Conservation (phyloP, 441 rosid species). For the Cnidoscolus chayamansa region DNA sequence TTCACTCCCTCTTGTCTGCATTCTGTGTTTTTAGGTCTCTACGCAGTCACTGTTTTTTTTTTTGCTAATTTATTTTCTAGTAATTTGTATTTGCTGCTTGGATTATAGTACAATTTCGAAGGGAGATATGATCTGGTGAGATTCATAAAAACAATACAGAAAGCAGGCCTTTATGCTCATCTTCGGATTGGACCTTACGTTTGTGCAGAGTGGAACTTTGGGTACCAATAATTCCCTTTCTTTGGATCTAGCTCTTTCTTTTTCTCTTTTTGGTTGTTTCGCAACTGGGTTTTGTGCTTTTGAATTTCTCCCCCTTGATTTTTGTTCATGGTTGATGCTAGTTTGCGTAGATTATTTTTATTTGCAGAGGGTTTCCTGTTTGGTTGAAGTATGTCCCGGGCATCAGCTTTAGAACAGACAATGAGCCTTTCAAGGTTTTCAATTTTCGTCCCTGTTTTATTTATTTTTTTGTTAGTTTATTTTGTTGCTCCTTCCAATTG, state of each 20-base stretch:
- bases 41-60: not conserved
- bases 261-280: not conserved
- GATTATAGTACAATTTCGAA: conserved; percentile 56
- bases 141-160: conserved; percentile 59
- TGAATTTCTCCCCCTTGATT: not conserved
- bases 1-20: not conserved
- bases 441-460: not conserved
- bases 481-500: not conserved
- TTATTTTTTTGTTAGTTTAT: not conserved
- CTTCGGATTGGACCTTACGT: conserved; percentile 86
- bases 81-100: not conserved
- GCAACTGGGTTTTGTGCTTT: not conserved
- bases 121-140: conserved; percentile 78
- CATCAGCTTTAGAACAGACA: conserved; percentile 39
- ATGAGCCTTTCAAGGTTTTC: conserved; percentile 35
- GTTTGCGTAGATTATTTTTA: not conserved
- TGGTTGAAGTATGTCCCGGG: conserved; percentile 37
- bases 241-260: conserved; percentile 8
- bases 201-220: conserved; percentile 91
- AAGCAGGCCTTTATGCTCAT: conserved; percentile 67
- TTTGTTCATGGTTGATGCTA: not conserved
- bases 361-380: conserved; percentile 37
- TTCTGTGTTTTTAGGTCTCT: not conserved
- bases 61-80: not conserved
- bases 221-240: conserved; percentile 36